A percentile compares a stretch with the other conserved stretches of the same genome.
These are phyloP conservation scores for Domatiomyces catenatus DNA, from an alignment of 2,329 filamentous ascomycete genomes.

Conservation along the genomic window DNA sequence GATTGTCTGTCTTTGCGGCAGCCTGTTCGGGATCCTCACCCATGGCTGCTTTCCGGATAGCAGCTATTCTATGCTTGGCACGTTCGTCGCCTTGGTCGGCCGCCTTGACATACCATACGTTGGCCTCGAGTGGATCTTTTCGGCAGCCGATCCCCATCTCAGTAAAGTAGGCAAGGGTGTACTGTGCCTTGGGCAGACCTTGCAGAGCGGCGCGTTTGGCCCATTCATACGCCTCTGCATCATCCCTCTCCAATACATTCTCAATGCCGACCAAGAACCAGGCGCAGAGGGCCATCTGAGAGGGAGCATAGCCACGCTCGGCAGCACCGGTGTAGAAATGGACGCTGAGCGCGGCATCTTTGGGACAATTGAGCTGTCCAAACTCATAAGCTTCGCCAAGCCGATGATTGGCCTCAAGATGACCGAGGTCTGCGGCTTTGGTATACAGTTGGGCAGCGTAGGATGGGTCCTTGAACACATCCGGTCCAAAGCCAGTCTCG, in stretches of 20 bases:
- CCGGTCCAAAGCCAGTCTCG: slow-evolving; percentile 83
- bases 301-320: slow-evolving; percentile 63
- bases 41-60: slow-evolving; percentile 68
- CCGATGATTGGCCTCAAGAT: slow-evolving; percentile 69
- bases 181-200: slow-evolving; percentile 69
- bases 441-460: slow-evolving; percentile 93
- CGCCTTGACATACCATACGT: slow-evolving; percentile 95
- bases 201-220: slow-evolving; percentile 70
- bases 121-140: slow-evolving; percentile 86
- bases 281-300: slow-evolving; percentile 96
- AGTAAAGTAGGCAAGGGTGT: slow-evolving; percentile 90
- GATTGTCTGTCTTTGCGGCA: slow-evolving; percentile 9
- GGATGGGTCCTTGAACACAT: slow-evolving; percentile 76
- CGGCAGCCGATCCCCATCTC: slow-evolving; percentile 97
- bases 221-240: slow-evolving; percentile 94
- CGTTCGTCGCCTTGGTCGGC: slow-evolving; percentile 83
- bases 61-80: slow-evolving; percentile 70
- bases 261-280: slow-evolving; percentile 97
- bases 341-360: slow-evolving; percentile 81
- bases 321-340: slow-evolving; percentile 95
- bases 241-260: slow-evolving; percentile 83
- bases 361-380: slow-evolving; percentile 70
- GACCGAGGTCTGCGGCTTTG: slow-evolving; percentile 79
- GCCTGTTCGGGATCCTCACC: slow-evolving; percentile 28
- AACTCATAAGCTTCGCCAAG: slow-evolving; percentile 97